A percentile compares a stretch with the other conserved stretches of the same genome.
Conservation (phyloP, 2,329 filamentous ascomycete genomes). For the Aspergillus terreus region DNA sequence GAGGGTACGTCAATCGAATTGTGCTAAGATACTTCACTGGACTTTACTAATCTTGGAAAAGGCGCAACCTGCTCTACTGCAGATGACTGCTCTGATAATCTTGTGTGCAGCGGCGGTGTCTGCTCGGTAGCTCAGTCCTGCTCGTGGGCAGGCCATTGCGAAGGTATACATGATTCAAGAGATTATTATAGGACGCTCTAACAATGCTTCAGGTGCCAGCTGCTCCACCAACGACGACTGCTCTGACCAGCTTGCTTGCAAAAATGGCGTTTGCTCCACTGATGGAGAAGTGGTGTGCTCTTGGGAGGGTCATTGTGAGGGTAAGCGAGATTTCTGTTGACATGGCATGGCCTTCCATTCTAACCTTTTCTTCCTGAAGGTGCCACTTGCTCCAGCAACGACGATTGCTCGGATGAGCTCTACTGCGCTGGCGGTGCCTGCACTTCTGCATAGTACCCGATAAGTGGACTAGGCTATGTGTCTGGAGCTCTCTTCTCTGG, state of each 20-base stretch:
- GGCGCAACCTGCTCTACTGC: constrained; percentile 6
- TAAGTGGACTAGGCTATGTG: too few species aligned
- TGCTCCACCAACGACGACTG: constrained; percentile 5
- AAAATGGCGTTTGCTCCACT: constrained; percentile 9
- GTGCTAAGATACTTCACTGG: not conserved
- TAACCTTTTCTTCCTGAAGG: constrained; percentile 1
- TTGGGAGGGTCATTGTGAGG: constrained; percentile 12
- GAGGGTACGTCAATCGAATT: constrained; percentile 11
- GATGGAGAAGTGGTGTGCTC: constrained; percentile 4
- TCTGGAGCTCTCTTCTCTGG: too few species aligned
- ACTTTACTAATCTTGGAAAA: not conserved
- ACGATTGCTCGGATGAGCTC: constrained; percentile 14
- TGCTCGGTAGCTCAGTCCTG: constrained; percentile 2
- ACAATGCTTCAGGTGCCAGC: not conserved
- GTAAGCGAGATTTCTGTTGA: not conserved
- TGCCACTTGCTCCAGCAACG: constrained; percentile 9
- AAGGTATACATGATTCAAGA: constrained; percentile 2
- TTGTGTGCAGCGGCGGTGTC: not conserved
- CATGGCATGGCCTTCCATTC: not conserved
- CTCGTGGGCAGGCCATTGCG: constrained; percentile 19
- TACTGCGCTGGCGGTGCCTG: constrained; percentile 6
- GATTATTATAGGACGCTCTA: not conserved
- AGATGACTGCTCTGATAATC: not conserved
- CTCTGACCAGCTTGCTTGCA: constrained; percentile 7
- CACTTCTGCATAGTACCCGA: not conserved